Base-by-base conservation (phyloP, 768 basidiomycete genomes). In the Floccularia luteovirens region DNA sequence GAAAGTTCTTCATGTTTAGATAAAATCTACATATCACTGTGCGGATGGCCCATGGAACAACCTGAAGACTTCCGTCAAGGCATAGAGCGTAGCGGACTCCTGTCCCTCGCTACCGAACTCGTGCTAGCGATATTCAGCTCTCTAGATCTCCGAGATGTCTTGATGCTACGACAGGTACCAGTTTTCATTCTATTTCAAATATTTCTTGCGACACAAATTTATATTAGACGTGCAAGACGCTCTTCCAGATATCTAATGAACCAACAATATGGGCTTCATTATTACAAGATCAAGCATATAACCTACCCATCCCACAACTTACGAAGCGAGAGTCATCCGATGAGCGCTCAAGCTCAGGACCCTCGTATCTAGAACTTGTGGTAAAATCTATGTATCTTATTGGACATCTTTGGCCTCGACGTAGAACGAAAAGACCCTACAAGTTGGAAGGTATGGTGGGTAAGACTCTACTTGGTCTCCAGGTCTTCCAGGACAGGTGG, bases 401-500 rank as follows among this genome's bases (percentile, higher is more conserved):
- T 24, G 42, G 45, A 1, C 24, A 43, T n/a, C 21, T 36, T 12
- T 55, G 53, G 53, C 30, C 39, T 13, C 43, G 25, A 19, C 41
- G 37, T 21, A 51, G 53, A 14, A 12, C 14, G 5, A 27, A 17
- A 5, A 24, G 28, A 12, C 46, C 44, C 12, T 27, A 37, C 22
- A 51, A 33, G 35, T 25, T 55, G 21, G 25, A 38, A 16, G 40
- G 45, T 19, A 44, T 31, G 17, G 20, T 36, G 12, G 48, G 41
- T 3, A 35, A n/a, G 13, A 46, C 45, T 1, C 47, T 72, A 8
- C 48, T 70, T 16, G 59, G 59, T 4, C 44, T 76, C 31, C 53
- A 69, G 32, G 43, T 74, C 5, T 58, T 70, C 39, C 44, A 63
- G 24, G 73, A 75, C 36, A 54, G 65, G 27, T 77, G 70, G 72